A percentile compares a stretch with the other conserved stretches of the same genome.
These are phyloP conservation scores for Annulohypoxylon moriforme DNA, from an alignment of 495 filamentous ascomycete species.

Conservation along the genomic window DNA sequence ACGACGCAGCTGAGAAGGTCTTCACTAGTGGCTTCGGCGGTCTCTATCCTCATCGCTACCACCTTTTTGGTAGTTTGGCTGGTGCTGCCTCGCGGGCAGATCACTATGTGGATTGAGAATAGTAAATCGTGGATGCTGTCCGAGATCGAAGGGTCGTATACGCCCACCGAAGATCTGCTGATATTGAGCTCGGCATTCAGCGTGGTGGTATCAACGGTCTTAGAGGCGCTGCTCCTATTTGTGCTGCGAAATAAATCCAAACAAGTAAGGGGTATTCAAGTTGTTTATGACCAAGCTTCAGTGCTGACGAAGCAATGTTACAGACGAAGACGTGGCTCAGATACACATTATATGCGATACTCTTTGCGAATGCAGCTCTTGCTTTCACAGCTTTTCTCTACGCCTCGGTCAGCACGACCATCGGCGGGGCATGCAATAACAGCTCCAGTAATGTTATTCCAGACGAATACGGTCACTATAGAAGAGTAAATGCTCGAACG, in stretches of 20 bases:
- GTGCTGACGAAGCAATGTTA: neutral
- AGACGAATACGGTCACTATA: neutral
- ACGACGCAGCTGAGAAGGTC: neutral
- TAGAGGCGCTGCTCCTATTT: slow-evolving; percentile 17
- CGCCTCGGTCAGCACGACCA: neutral
- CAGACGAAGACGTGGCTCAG: slow-evolving; percentile 24
- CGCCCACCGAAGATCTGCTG: slow-evolving; percentile 16
- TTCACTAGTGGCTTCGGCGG: neutral
- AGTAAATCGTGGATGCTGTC: slow-evolving; percentile 1
- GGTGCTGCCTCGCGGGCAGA: neutral
- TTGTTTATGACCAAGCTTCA: neutral
- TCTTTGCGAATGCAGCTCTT: slow-evolving; percentile 25
- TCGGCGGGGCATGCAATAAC: neutral
- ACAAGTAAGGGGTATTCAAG: neutral
- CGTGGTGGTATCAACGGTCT: slow-evolving; percentile 20
- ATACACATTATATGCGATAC: slow-evolving; percentile 22
- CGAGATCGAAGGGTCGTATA: slow-evolving; percentile 13
- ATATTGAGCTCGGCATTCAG: slow-evolving; percentile 32
- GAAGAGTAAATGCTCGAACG: neutral
- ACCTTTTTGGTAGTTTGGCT: neutral
- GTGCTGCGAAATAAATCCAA: slow-evolving; percentile 16
- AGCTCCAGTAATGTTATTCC: too few relatives aligned
- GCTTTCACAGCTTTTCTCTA: slow-evolving; percentile 25
- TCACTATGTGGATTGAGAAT: slow-evolving; percentile 14
- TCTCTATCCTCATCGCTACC: neutral